Evolutionary conservation across 495 filamentous ascomycete species (phyloP).

Genomic region (Trichoderma asperelloides): DNA sequence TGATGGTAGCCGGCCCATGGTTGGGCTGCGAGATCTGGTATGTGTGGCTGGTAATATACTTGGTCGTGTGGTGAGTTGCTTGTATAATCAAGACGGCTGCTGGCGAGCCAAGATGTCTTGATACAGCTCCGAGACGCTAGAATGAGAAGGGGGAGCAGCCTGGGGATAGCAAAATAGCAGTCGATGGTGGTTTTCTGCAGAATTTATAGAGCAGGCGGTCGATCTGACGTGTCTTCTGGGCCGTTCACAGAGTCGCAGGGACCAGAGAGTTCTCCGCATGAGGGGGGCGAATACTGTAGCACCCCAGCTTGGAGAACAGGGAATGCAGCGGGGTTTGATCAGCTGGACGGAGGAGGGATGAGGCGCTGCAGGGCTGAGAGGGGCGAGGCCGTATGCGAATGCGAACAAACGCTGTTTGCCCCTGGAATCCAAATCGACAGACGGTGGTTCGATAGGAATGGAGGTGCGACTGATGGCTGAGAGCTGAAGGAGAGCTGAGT

Average conservation of each 20-base stretch:
- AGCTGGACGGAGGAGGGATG: neutral
- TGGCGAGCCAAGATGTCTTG: neutral
- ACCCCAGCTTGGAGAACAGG: neutral
- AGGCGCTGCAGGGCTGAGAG: neutral
- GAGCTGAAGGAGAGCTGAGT: neutral
- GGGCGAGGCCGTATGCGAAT: neutral
- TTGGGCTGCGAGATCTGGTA: neutral
- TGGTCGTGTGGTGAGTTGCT: neutral
- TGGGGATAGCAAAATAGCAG: neutral
- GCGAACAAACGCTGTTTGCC: neutral
- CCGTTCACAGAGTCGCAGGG: neutral
- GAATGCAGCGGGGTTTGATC: slow-evolving; percentile 2
- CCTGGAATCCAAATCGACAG: neutral
- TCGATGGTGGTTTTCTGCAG: neutral
- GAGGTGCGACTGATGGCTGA: neutral
- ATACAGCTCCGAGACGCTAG: no score
- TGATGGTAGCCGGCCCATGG: slow-evolving; percentile 39
- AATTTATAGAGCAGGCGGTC: neutral
- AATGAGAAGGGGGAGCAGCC: neutral
- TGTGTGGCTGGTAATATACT: neutral
- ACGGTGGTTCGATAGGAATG: slow-evolving; percentile 1
- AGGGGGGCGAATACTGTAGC: neutral
- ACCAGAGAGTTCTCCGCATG: neutral
- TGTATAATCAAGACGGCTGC: neutral
- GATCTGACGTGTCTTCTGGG: neutral